Percentiles rank a stretch among this genome's conserved stretches.
Conservation (phyloP, 768 basidiomycete genomes). For the Panaeolus cyanescens region DNA sequence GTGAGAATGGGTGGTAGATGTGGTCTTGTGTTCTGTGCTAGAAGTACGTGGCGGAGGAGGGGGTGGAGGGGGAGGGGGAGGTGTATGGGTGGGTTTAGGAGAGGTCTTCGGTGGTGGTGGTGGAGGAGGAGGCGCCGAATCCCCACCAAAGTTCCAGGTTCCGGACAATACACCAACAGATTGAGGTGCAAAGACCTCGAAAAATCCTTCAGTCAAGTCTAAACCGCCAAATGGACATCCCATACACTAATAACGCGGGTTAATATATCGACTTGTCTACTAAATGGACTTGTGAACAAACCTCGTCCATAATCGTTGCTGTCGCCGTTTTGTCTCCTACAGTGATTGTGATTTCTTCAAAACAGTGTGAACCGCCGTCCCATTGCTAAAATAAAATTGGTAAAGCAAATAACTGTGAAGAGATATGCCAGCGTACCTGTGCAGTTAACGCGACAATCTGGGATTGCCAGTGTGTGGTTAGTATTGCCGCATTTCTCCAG, state of each 20-base stretch:
- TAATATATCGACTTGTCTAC: background rate
- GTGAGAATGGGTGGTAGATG: background rate
- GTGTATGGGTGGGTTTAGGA: background rate
- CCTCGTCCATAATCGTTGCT: slow-evolving; percentile 59
- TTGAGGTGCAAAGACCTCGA: slow-evolving; percentile 50
- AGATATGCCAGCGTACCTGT: slow-evolving; percentile 13
- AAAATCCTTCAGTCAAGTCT: slow-evolving; percentile 64
- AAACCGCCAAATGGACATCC: slow-evolving; percentile 60
- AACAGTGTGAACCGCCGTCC: slow-evolving; percentile 40
- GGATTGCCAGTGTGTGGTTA: background rate
- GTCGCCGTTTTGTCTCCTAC: slow-evolving; percentile 45
- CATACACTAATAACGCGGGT: slow-evolving; percentile 19
- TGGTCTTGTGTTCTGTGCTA: background rate
- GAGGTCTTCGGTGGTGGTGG: slow-evolving; percentile 3
- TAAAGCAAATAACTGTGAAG: background rate
- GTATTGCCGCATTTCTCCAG: background rate
- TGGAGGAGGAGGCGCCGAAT: slow-evolving; percentile 9
- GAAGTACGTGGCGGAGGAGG: background rate
- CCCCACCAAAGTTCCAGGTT: slow-evolving; percentile 49
- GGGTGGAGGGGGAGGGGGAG: background rate
- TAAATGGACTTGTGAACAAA: slow-evolving; percentile 23
- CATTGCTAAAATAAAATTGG: slow-evolving; percentile 20
- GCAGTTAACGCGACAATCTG: slow-evolving; percentile 27
- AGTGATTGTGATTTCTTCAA: slow-evolving; percentile 52
- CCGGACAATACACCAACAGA: slow-evolving; percentile 54